phyloP scores from a whole-genome alignment of 2,329 filamentous ascomycete species.

The Cryoendolithus antarcticus region DNA sequence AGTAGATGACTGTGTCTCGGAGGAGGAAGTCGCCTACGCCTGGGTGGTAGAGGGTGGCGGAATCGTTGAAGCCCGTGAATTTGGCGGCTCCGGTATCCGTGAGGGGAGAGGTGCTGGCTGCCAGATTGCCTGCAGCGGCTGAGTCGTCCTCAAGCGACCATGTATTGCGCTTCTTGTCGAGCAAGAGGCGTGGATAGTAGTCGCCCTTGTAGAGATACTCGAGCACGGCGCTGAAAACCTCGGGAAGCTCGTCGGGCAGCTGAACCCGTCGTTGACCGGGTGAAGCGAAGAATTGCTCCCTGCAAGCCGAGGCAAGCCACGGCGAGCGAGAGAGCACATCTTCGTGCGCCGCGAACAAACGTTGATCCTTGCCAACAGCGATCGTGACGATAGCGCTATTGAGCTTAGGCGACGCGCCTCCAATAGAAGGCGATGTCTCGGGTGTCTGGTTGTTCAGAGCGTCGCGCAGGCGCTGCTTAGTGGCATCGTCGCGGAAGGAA shows the following conservation, averaged over 20 bases:
- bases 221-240: slow-evolving; percentile 85
- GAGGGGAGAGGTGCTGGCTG: not conserved
- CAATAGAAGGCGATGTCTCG: slow-evolving; percentile 23
- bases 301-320: slow-evolving; percentile 53
- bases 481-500: slow-evolving; percentile 63
- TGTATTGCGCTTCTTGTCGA: slow-evolving; percentile 73
- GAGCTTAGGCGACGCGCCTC: slow-evolving; percentile 35
- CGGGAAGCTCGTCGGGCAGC: slow-evolving; percentile 70
- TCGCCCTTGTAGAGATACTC: slow-evolving; percentile 96
- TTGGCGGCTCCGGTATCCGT: slow-evolving; percentile 4
- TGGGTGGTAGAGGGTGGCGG: slow-evolving; percentile 62
- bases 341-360: slow-evolving; percentile 90
- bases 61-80: slow-evolving; percentile 46
- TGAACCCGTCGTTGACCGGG: slow-evolving; percentile 58
- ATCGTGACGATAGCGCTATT: slow-evolving; percentile 73
- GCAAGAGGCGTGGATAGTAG: slow-evolving; percentile 81
- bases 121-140: slow-evolving; percentile 16
- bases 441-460: slow-evolving; percentile 52
- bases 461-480: slow-evolving; percentile 70
- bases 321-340: slow-evolving; percentile 78
- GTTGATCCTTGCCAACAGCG: slow-evolving; percentile 69
- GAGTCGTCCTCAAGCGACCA: slow-evolving; percentile 73
- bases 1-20: slow-evolving; percentile 90
- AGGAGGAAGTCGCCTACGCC: slow-evolving; percentile 66
- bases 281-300: slow-evolving; percentile 58